Evolutionary conservation across 2,329 filamentous ascomycete species (phyloP), one percentile per base, ranked within the genome.

Genomic region (Penicillium crustosum): DNA sequence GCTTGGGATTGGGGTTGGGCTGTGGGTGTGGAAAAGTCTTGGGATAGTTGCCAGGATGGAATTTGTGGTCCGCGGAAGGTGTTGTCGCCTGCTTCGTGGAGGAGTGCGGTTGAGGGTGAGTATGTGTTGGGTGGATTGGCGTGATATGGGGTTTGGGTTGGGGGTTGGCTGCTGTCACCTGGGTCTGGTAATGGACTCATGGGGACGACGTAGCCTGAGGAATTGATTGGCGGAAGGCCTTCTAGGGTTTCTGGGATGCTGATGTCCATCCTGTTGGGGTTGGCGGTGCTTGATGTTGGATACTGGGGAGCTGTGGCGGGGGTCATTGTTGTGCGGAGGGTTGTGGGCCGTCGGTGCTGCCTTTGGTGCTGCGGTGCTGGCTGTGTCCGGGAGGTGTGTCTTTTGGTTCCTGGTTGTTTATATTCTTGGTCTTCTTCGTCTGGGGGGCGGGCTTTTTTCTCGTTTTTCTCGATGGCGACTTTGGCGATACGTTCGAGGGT

Each of bases 401-500:
- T 45, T 33, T 60, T 67, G 42, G 48, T 9, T 9, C 29, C 48
- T 19, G 54, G 51, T 12, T 27, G 49, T 21, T 52, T 57, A 17
- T 56, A 48, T 15, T 60, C 53, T 66, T 72, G 23, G 61, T 63
- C 47, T 64, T 57, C 67, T 15, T 65, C 64, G 23, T 70, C 64
- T 15, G 62, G 23, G 71, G 69, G 49, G 64, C 68, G 57, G 70
- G 75, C 55, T 68, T 77, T 59, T 66, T 89, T 91, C 69, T 96
- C 92, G 0, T 90, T 85, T 74, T 91, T 94, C 57, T 96, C 93
- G 48, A 97, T 86, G 19, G 95, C 90, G 1, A 89, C 83, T 67
- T 88, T 89, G 47, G 91, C 92, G 63, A 97, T 95, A 49, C 93
- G 87, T 73, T 96, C 92, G 68, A 97, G 96, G 68, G 96, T 92